Evolutionary conservation across 768 basidiomycete genomes (phyloP), one percentile per base, ranked within the genome.

Genomic region (Russula emetica): DNA sequence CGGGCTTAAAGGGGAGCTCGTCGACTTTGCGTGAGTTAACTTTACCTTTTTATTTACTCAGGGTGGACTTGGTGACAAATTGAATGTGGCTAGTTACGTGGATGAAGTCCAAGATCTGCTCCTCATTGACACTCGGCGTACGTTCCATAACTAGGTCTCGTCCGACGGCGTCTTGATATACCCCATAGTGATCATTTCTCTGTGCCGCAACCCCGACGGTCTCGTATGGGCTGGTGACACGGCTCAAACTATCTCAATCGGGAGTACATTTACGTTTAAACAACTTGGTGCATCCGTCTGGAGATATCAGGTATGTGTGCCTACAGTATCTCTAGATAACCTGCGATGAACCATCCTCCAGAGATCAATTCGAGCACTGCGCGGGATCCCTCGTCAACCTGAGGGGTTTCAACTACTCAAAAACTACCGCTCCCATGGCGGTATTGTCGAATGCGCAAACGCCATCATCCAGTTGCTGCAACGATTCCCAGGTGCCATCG

Each of bases 201-300:
- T 90, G n/a, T 89, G 86, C 64, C 72, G 72, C 13, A 89, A 89
- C 68, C 79, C 82, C 0, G 75, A 87, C 56, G 88, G 88, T 0
- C 72, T 89, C 22, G 86, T 90, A 66, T 90, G 87, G 86, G 88
- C 87, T 1, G 89, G 90, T 0, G 89, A 91, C 69, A 90, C 89
- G 0, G 87, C 89, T 0, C 89, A 91, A 66, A 87, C 88, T 0
- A 90, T 91, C 44, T 84, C 86, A 0, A 80, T 82, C 0, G 89
- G 88, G 2, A 87, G 85, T 65, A 80, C 86, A 0, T 91, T 91
- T 67, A 76, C 84, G 11, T 91, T 91, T 70, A 76, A 86, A 59
- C 86, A 89, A 50, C 70, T 91, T 56, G 89, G 85, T 70, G 82
- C 88, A 0, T 88, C 87, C 66, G 66, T 88, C 32, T 83, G 80